Base-by-base conservation (phyloP, 2,329 filamentous ascomycete species). In the Aspergillus sp. region DNA sequence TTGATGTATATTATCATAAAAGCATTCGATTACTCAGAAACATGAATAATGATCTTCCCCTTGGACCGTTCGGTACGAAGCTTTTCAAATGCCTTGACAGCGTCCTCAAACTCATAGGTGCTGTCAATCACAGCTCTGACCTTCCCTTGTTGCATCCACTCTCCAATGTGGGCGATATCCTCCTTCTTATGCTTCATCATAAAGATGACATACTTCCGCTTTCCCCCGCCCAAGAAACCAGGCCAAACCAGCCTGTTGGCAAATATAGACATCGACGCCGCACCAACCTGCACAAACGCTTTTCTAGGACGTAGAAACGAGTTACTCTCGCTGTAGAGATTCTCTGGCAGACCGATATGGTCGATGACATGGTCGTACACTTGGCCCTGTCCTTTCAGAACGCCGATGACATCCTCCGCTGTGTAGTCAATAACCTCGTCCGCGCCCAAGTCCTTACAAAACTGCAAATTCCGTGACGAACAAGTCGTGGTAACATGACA, bases 391-490 rank as follows among this genome's bases (percentile, higher is more conserved):
- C 66, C 61, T 50, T 71, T 72, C 6, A 85, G 62, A 3, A 60
- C 61, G 20, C 69, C 65, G 4, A 73, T 57, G 2, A 84, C 63
- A 58, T 83, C 66, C 25, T 66, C 60, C 0, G 66, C 63, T 15
- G 73, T 76, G 60, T 85, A 85, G 56, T 85, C 79, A 42, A 85
- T 71, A 25, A 84, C 75, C 49, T 81, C 77, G 54, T 85, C 81
- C 5, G 83, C 83, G 1, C 83, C 83, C 1, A 86, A 63, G 2
- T 66, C 64, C 50, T 74, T 74, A 58, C 79, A 82, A 2, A 85
- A 61, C 41, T 78, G 74, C 0, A 75, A 68, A 60, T 85, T 86
- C 5, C 62, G 61, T 0, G 68, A 72, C 7, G 81, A 85, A 57
- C 83, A 86, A 4, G 74, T 75, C 2, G 73, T 72, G 2, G 76